Percentiles rank a stretch among this genome's conserved stretches.
Conservation (phyloP, 768 basidiomycete genomes). For the Lanmaoa rubissima region DNA sequence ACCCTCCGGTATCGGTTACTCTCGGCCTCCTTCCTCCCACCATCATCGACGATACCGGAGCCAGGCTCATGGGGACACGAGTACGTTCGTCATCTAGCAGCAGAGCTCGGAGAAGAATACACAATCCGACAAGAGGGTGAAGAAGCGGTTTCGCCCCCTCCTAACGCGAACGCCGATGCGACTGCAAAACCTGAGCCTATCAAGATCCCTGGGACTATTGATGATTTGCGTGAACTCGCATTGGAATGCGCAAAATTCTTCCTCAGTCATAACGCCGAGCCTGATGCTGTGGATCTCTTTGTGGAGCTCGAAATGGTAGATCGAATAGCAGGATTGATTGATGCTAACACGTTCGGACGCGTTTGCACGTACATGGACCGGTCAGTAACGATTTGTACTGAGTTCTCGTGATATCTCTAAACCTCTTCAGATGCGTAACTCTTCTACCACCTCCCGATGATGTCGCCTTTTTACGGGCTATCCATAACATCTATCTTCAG, state of each 20-base stretch:
- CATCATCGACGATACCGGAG: conserved; percentile 68
- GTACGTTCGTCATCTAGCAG: conserved; percentile 94
- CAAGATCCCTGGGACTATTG: conserved; percentile 50
- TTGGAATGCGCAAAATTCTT: conserved; percentile 88
- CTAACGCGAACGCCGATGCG: conserved; percentile 30
- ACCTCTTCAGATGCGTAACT: conserved; percentile 66
- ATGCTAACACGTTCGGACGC: conserved; percentile 81
- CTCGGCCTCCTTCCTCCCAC: conserved; percentile 64
- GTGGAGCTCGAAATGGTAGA: conserved; percentile 91
- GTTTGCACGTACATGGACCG: conserved; percentile 97
- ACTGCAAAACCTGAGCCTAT: conserved; percentile 33
- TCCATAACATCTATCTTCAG: conserved; percentile 85
- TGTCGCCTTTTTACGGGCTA: conserved; percentile 80
- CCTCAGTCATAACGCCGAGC: conserved; percentile 92
- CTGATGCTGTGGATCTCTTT: conserved; percentile 94
- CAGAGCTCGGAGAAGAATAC: conserved; percentile 95
- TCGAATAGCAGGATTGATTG: conserved; percentile 73
- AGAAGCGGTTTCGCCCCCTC: conserved; percentile 23
- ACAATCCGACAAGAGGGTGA: conserved; percentile 61
- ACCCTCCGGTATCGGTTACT: conserved; percentile 92
- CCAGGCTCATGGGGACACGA: conserved; percentile 99
- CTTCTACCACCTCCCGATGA: conserved; percentile 94
- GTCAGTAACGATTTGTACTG: conserved; percentile 40
- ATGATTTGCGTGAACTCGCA: conserved; percentile 75
- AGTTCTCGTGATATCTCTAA: conserved; percentile 1